Evolutionary conservation across 306 rosid species (phyloP), one percentile per base, ranked within the genome.

Genomic region (Biancaea sappan): DNA sequence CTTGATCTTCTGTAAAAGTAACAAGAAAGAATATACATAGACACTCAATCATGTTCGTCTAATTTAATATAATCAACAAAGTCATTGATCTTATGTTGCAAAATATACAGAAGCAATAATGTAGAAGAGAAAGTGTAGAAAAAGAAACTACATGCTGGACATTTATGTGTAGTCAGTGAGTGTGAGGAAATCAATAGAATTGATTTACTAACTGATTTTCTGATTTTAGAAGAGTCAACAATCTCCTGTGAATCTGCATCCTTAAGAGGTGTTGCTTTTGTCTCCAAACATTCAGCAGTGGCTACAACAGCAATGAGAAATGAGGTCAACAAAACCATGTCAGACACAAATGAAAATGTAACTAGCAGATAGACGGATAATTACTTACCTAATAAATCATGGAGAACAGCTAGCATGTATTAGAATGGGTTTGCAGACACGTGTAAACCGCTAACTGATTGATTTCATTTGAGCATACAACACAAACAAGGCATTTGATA

Each of bases 161-260:
- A 1, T 32, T 58, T 24, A 38, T 51, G 11, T 26, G 41, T 66
- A 16, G 69, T 66, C 73, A 9, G 8, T 2, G 16, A 56, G 69
- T 61, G 54, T 26, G 67, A 13, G 28, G 12, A 18, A 80, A 86
- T 65, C 37, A 41, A 69, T 34, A 69, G 61, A 74, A 62, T 74
- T 22, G 41, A 48, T 71, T 59, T 60, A 82, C 97, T 84, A 18
- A 94, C 98, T 5, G 80, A 38, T 82, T 93, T 93, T 82, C 63
- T 89, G 83, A 22, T 83, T 81, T 89, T 93, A n/a, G 74, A 76
- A 77, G 84, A 38, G 77, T 82, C 84, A 43, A 58, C 79, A 65
- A 29, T 77, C 78, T 78, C 96, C 43, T 81, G 4, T 13, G 81
- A 75, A 37, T 80, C 60, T 21, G 71, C 62, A 47, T 89, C 89